Evolutionary conservation across 1,139 yeast species (phyloP), one percentile per base, ranked within the genome.

Genomic region (Wickerhamomyces sp.): DNA sequence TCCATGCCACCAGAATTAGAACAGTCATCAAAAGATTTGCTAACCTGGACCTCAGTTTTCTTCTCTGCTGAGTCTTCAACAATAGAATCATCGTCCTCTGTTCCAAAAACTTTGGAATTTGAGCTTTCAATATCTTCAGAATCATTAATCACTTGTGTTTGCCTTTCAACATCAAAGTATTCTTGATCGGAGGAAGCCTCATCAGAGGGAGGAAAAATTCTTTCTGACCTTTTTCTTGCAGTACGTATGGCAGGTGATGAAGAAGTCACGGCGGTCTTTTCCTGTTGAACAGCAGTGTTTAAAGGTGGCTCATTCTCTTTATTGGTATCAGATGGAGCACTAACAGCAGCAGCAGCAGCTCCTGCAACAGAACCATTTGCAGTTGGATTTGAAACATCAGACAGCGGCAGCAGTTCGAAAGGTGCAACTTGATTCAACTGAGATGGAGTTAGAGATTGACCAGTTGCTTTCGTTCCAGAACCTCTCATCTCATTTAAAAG

Each of bases 131-230:
- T 19, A 12, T 25, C 27, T 25, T 25, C 27, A 12, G 13, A 16
- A 2, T 16, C 28, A 4, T 26, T 31, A 32, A 36, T 32, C n/a
- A 33, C 20, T 20, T 30, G 37, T 2, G 35, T 37, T 19, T 27
- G 28, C 11, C 22, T 26, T 14, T 30, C 33, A 26, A 13, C 20
- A 15, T 24, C 10, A 3, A 24, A 24, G 15, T 32, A 28, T 16
- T 12, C 17, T 8, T 13, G 7, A 23, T 23, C 16, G 6, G 15
- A 13, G 5, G 26, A 13, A 23, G 13, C 16, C 6, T 14, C 16
- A 6, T 5, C 12, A 22, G 8, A 11, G n/a, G n/a, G n/a, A n/a
- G n/a, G n/a, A n/a, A n/a, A n/a, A n/a, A n/a, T n/a, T n/a, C n/a
- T n/a, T n/a, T n/a, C n/a, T n/a, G n/a, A n/a, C n/a, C n/a, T n/a